Base-by-base conservation (phyloP, 768 basidiomycete species). In the Xerocomus potaroensis region DNA sequence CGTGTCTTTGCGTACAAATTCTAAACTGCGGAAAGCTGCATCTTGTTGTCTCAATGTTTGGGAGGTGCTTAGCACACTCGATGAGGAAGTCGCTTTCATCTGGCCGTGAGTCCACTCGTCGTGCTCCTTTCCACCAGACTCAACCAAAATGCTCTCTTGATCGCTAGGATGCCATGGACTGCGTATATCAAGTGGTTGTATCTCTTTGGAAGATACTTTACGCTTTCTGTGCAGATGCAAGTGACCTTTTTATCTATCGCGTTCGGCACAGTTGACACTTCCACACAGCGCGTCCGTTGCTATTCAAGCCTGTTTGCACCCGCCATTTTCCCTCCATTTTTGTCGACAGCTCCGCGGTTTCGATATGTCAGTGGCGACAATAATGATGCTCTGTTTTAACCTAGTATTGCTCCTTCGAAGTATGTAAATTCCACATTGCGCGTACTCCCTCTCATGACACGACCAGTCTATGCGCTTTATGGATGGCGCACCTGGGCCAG, bases 121-220 rank as follows among this genome's bases (percentile, higher is more conserved):
- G 12, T 37, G 4, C 46, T 27, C n/a, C n/a, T n/a, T n/a, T n/a
- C n/a, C n/a, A n/a, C n/a, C 24, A 14, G 15, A n/a, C 12, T 24
- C 16, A 23, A 2, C 12, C n/a, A 1, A 23, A 37, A 22, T 11
- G 1, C 44, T 21, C 31, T 36, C 21, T 37, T 1, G 9, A 3
- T 22, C 29, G 6, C 23, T 29, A 63, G 62, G 9, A 57, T 58
- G 48, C 36, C 63, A 9, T 6, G 8, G 3, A 43, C 7, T 7
- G 50, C 58, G 1, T 38, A 43, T 19, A 24, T 58, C 33, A 64
- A 65, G 37, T 64, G 60, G 63, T 8, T 65, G 16, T 64, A 56
- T 37, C 16, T 65, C 15, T 52, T 62, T 37, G 48, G 48, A 3
- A 65, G 48, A 42, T 65, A 58, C 16, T 43, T 50, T 29, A 48